Evolutionary conservation across 768 basidiomycete genomes (phyloP), one percentile per base, ranked within the genome.

Genomic region (Rhizopogon rudus): DNA sequence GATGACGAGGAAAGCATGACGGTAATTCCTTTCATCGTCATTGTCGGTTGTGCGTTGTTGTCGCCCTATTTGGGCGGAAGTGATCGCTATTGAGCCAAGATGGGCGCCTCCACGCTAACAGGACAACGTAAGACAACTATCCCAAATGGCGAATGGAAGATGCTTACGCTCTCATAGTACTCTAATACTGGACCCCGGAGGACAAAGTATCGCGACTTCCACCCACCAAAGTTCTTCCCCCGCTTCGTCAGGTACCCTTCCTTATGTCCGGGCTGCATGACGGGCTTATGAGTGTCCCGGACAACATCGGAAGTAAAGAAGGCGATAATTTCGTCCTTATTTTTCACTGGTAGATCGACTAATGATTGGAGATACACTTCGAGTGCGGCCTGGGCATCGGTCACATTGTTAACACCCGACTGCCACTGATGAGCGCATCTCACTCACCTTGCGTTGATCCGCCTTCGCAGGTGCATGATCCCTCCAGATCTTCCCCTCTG

Each of bases 381-480:
- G 17, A 99, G 77, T 43, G 87, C 79, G 48, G 77, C 80, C 88
- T 91, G 63, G 33, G 3, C 17, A 20, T 48, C 20, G 14, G 29
- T 39, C 17, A 28, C 40, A 29, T 59, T 29, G 20, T 53, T 59
- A 35, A 68, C 58, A 48, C 37, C 52, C 41, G 44, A 53, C 35
- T 43, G 59, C 52, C 46, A 52, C 59, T 49, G 17, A 50, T 35
- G 13, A 14, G 40, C 44, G 17, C 44, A 57, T 53, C 40, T 35
- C 7, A 73, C 84, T 62, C 64, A 91, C 93, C 78, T 98, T 98
- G 60, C 96, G 76, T 71, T 96, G 93, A 76, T 98, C 97, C 42
- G 94, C 91, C 75, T 91, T 95, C 29, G 91, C 92, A 31, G 96
- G 96, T 0, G 95, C 94, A 69, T 96, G 93, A 73, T 98, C 97